Conservation (phyloP, 23 red algal genomes). For the Gracilaria gracilis region DNA sequence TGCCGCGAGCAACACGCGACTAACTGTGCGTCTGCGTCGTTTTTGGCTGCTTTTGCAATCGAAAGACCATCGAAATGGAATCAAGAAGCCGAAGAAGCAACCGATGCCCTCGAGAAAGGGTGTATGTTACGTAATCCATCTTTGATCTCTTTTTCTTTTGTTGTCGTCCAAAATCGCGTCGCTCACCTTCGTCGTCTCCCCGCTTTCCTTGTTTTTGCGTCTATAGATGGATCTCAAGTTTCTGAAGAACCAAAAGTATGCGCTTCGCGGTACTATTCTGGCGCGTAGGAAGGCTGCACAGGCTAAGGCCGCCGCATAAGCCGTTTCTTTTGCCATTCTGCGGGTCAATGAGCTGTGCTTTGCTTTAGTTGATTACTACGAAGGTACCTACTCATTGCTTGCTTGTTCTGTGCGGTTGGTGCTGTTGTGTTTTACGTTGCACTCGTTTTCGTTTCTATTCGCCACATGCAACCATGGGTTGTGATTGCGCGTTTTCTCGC, state of each 20-base stretch:
- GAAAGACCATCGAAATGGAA: conserved; percentile 91
- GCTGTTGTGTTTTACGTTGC: not conserved
- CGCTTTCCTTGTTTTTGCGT: not conserved
- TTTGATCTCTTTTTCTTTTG: not conserved
- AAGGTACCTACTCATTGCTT: too few species aligned
- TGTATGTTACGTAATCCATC: conserved; percentile 37
- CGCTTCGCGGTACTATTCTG: conserved; percentile 75
- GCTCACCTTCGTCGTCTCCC: not conserved
- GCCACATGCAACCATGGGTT: too few species aligned
- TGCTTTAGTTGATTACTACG: not conserved
- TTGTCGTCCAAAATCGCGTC: not conserved
- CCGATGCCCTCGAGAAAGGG: conserved; percentile 71
- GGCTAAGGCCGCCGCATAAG: conserved; percentile 20
- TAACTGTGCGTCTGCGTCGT: too few species aligned
- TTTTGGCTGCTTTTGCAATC: too few species aligned
- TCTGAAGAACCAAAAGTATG: conserved; percentile 92
- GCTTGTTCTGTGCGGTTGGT: not conserved
- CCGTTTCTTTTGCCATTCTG: too few species aligned
- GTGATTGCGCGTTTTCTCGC: too few species aligned
- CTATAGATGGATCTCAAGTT: conserved; percentile 90
- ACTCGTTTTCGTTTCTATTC: too few species aligned
- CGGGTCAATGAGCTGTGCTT: too few species aligned
- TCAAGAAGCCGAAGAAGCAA: conserved; percentile 86
- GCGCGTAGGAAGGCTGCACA: conserved; percentile 50
- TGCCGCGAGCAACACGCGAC: too few species aligned